Evolutionary conservation across 176 grass and related monocot species (phyloP), one percentile per base, ranked within the genome.

Genomic region (Cenchrus americanus): DNA sequence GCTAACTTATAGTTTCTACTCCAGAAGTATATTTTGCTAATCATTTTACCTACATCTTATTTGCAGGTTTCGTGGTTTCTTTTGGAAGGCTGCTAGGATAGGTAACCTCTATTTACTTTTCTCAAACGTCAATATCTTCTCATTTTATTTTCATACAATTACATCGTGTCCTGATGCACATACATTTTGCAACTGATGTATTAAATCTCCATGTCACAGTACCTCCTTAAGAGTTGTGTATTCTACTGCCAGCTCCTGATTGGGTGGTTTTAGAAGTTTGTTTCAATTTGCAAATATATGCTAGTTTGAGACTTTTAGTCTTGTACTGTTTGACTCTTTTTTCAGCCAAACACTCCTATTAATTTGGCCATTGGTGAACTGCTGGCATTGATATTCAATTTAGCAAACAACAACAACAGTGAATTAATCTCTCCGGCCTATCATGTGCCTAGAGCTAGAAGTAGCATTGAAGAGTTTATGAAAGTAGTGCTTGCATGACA

Each of bases 21-120:
- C 55, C 7, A 23, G 50, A 19, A 66, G 47, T 60, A 27, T 55
- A 50, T 79, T 32, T 81, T 8, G 73, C 47, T 87, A n/a, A 73
- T 50, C 59, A 53, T 80, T 41, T 71, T 67, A 78, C 13, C 40
- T 84, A 26, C 52, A 17, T 71, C 53, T 6, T 63, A 34, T 75
- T 80, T 22, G 15, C 78, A 93, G 91, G 71, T 93, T 93, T 58
- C 85, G 85, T 76, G 91, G 91, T 55, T 93, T 93, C 80, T 93
- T 93, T 71, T 90, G 91, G 91, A 93, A 93, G 51, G 88, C 91
- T 73, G 88, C 88, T 66, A 90, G 91, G 69, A 93, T 93, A 79
- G 91, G 88, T 93, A 90, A 84, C 52, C 14, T 12, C 8, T 47
- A 34, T 5, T 6, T 62, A 71, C 55, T 74, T 66, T 74, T 0